Conservation (phyloP, 495 filamentous ascomycete species). For the Xylaria longipes region DNA sequence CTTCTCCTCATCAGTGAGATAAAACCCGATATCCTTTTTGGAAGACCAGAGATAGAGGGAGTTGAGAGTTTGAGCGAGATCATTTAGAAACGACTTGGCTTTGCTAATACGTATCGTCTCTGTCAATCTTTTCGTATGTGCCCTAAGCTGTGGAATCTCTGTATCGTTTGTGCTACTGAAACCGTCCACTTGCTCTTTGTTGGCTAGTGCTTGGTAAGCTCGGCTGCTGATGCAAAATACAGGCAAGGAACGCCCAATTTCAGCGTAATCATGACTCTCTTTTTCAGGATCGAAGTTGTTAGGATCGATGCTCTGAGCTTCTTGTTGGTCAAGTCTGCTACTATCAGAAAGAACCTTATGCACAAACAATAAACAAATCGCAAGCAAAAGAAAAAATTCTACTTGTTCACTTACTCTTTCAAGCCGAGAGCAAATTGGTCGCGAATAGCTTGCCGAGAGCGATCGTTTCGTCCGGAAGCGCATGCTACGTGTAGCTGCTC, state of each 20-base stretch:
- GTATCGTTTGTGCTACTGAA: slow-evolving; percentile 37
- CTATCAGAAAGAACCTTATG: background rate
- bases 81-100: slow-evolving; percentile 46
- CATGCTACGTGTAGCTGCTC: slow-evolving; percentile 48
- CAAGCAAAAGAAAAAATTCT: background rate
- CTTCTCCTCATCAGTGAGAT: slow-evolving; percentile 51
- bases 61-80: slow-evolving; percentile 56
- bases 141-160: slow-evolving; percentile 62
- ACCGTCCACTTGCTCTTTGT: slow-evolving; percentile 37
- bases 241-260: slow-evolving; percentile 57
- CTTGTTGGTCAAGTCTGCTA: slow-evolving; percentile 54
- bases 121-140: slow-evolving; percentile 62
- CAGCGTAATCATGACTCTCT: slow-evolving; percentile 60
- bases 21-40: slow-evolving; percentile 48
- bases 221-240: slow-evolving; percentile 68
- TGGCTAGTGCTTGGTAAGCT: slow-evolving; percentile 54
- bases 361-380: background rate
- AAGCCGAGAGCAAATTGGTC: slow-evolving; percentile 64
- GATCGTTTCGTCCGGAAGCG: slow-evolving; percentile 61
- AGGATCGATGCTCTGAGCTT: slow-evolving; percentile 51
- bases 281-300: slow-evolving; percentile 42
- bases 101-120: slow-evolving; percentile 30
- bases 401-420: slow-evolving; percentile 43
- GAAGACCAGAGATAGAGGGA: slow-evolving; percentile 61
- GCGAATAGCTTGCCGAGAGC: slow-evolving; percentile 58